phyloP scores from a whole-genome alignment of 805 yeast species.

The Sugiyamaella lignohabitans region DNA sequence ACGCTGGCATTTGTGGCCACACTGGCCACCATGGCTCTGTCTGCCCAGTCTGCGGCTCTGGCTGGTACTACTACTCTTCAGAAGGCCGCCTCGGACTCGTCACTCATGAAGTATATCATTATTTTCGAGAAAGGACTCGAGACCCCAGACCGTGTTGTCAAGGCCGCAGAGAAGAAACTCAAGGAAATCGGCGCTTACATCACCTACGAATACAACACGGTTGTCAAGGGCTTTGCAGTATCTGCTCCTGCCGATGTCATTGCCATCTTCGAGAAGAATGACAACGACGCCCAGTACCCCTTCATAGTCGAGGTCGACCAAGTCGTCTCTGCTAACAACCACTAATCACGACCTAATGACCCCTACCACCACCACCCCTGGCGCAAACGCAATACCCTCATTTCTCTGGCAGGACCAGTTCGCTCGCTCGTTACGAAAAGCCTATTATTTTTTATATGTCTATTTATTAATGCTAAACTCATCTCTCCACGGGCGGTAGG shows the following conservation, averaged over 20 bases:
- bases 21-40: too few species aligned
- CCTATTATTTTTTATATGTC: too few species aligned
- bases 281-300: conserved; percentile 31
- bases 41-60: too few species aligned
- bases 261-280: conserved; percentile 16
- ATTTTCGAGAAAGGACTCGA: conserved; percentile 28
- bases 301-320: conserved; percentile 43
- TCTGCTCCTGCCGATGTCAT: conserved; percentile 32
- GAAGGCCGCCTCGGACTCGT: neutral
- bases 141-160: conserved; percentile 31
- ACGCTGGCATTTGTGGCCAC: too few species aligned
- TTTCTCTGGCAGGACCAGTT: neutral
- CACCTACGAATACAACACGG: conserved; percentile 41
- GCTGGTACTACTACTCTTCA: too few species aligned
- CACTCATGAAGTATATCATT: conserved; percentile 23
- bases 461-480: too few species aligned
- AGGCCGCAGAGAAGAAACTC: conserved; percentile 32
- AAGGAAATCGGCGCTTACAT: conserved; percentile 39
- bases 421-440: too few species aligned
- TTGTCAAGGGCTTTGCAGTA: conserved; percentile 45
- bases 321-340: conserved; percentile 26
- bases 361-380: too few species aligned
- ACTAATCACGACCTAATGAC: conserved; percentile 1
- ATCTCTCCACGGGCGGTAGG: too few species aligned
- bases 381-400: neutral